Conservation (phyloP, 2,329 filamentous ascomycete species). For the Lecanoromycetidae sp. region DNA sequence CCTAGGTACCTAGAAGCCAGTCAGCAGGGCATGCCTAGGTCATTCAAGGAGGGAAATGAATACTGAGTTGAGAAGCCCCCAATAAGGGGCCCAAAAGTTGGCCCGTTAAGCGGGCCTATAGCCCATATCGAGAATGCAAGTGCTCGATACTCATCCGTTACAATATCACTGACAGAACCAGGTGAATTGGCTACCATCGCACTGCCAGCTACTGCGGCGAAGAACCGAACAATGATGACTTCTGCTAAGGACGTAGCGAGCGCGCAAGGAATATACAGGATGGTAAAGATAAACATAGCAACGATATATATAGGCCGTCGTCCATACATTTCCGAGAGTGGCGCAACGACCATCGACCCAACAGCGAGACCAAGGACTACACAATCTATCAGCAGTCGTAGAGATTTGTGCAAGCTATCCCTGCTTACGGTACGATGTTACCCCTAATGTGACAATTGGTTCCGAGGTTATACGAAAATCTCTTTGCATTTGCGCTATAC, state of each 20-base stretch:
- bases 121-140: constrained; percentile 74
- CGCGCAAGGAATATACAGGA: constrained; percentile 61
- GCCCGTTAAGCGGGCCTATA: constrained; percentile 75
- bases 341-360: constrained; percentile 62
- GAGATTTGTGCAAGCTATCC: not conserved
- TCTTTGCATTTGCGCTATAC: constrained; percentile 53
- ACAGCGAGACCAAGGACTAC: constrained; percentile 55
- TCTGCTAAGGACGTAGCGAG: constrained; percentile 54
- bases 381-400: not conserved
- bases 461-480: constrained; percentile 50
- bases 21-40: not conserved
- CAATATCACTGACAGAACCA: constrained; percentile 71
- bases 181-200: constrained; percentile 76
- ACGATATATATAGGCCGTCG: constrained; percentile 51
- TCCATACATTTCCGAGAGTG: constrained; percentile 42
- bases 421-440: constrained; percentile 53
- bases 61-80: constrained; percentile 62
- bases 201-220: constrained; percentile 61
- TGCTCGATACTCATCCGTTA: constrained; percentile 66
- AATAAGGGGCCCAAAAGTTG: constrained; percentile 52
- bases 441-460: constrained; percentile 57
- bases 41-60: not conserved
- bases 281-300: constrained; percentile 50
- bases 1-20: constrained; percentile 50
- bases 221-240: constrained; percentile 61